Base-by-base conservation (phyloP, 2,329 filamentous ascomycete genomes). In the Davidsoniella australis region DNA sequence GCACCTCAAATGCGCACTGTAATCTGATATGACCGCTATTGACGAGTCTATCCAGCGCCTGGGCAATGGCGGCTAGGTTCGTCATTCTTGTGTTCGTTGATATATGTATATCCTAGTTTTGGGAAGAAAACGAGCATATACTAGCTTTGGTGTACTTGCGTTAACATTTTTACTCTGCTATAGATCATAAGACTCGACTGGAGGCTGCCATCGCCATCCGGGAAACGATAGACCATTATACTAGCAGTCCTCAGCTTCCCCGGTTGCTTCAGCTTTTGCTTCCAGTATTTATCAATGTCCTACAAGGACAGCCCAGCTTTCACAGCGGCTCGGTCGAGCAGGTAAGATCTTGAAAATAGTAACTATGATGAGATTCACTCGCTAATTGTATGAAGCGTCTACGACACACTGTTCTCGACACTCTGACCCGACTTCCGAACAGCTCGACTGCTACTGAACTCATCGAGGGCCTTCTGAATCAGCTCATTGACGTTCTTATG, bases 331-430 rank as follows among this genome's bases (percentile, higher is more conserved):
- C 86, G 2, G 73, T 79, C 47, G 91, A 98, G 61, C 91, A 96
- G 73, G 83, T 87, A 64, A 61, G 73, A 9, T 14, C 12, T 17
- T 39, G 10, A 17, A 37, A 37, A 20, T 3, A 36, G n/a, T 16
- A 24, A 5, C 5, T 37, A 42, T n/a, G 14, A 2, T 16, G 18
- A 7, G 24, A 9, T 40, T 10, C 17, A 18, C 41, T 29, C 26
- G n/a, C 18, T 12, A 7, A 37, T 41, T 14, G 5, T 26, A 17
- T 8, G 39, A 57, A 85, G 79, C 93, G 87, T 76, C 70, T 98
- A 56, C 85, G 91, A 55, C 91, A 91, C 62, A 93, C 84, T 62
- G 76, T 94, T 45, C 80, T 99, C 57, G 93, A 98, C 65, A 94
- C 95, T 57, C 72, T 99, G 26, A 87, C 96, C 64, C 80, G 91